These are phyloP conservation scores for Apiospora sp. DNA, from an alignment of 2,329 filamentous ascomycete genomes.

Conservation along the genomic window DNA sequence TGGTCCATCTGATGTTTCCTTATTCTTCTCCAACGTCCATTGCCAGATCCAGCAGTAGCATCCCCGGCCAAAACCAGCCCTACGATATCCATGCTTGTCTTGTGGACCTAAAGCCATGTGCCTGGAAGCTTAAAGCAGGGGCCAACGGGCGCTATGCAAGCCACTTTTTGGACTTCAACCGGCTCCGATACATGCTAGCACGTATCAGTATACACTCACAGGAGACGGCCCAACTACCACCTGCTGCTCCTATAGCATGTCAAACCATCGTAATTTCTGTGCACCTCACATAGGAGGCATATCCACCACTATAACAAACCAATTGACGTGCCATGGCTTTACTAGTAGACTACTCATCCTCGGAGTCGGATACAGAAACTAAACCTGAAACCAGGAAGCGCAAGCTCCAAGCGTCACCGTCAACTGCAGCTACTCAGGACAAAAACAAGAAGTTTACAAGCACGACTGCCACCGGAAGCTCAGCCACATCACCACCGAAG, in stretches of 20 bases:
- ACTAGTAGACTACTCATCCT: constrained; percentile 19
- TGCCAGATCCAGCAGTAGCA: not conserved
- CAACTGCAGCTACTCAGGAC: not conserved
- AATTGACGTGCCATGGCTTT: not conserved
- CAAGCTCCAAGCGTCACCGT: not conserved
- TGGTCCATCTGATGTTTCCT: not conserved
- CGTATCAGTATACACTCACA: not conserved
- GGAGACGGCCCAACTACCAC: not conserved
- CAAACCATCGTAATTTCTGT: not conserved
- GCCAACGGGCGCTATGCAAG: constrained; percentile 16
- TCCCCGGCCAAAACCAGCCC: not conserved
- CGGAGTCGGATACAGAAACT: constrained; percentile 3
- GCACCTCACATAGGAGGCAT: not conserved
- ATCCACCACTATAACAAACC: not conserved
- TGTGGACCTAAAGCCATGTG: constrained; percentile 14
- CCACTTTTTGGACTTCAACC: constrained; percentile 13
- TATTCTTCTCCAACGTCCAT: not conserved
- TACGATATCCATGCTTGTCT: not conserved
- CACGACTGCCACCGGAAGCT: not conserved
- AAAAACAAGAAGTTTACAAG: not conserved
- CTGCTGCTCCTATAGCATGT: not conserved
- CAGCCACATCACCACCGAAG: not conserved
- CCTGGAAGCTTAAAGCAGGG: not conserved
- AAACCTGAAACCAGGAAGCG: not conserved
- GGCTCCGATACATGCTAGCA: too few species aligned